Percentiles rank a stretch among this genome's conserved stretches.
Evolutionary conservation across 176 grass and related monocot genomes (phyloP).

Genomic region (Triticum urartu): DNA sequence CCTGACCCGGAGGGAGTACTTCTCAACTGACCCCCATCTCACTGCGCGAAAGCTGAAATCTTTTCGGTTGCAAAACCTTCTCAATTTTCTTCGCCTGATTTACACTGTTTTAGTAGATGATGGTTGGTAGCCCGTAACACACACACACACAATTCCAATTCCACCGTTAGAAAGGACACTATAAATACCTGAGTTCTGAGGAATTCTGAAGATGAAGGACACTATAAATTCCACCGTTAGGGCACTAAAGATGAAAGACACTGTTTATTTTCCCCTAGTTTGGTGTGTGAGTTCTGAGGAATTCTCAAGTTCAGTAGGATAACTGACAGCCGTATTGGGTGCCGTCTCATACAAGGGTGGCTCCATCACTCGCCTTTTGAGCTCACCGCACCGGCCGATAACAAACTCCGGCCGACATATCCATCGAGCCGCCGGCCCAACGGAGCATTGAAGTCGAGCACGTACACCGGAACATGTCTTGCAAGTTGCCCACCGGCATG

Average conservation of each 20-base stretch:
- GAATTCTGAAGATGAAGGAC: too few relatives aligned
- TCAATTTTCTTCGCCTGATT: neutral
- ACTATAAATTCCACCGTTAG: too few relatives aligned
- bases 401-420: conserved; percentile 22
- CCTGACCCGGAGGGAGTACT: neutral
- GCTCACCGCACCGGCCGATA: conserved; percentile 38
- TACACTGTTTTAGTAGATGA: neutral
- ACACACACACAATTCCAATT: neutral
- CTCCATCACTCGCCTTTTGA: conserved; percentile 21
- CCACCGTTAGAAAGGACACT: neutral
- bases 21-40: neutral
- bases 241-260: too few relatives aligned
- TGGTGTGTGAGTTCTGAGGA: neutral
- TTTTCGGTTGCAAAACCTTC: neutral
- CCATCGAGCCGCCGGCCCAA: conserved; percentile 9
- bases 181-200: too few relatives aligned
- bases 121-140: neutral
- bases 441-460: conserved; percentile 9
- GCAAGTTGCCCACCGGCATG: conserved; percentile 2
- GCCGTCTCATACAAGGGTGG: neutral
- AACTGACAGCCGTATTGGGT: neutral
- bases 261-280: neutral
- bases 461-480: neutral
- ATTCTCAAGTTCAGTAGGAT: neutral
- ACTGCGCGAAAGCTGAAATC: neutral